phyloP scores from a whole-genome alignment of 352 stramenopile genomes.

The Phytophthora capsici region DNA sequence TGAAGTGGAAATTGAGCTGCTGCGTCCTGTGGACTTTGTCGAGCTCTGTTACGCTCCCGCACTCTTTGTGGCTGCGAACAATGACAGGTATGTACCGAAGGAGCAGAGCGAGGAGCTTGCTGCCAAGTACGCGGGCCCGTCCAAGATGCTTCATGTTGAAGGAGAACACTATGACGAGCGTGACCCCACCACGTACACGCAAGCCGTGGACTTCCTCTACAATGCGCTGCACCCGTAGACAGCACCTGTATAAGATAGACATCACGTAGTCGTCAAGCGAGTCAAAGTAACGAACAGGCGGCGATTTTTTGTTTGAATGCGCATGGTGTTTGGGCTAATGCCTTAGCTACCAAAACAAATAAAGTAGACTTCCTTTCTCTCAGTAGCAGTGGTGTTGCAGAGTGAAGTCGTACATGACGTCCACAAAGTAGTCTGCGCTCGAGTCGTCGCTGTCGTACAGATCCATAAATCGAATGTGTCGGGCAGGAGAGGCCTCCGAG shows the following conservation, averaged over 20 bases:
- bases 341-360: constrained; percentile 15
- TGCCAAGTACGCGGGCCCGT: constrained; percentile 62
- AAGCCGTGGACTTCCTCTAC: constrained; percentile 75
- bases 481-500: constrained; percentile 53
- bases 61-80: constrained; percentile 67
- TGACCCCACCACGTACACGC: constrained; percentile 47
- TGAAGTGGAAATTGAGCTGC: constrained; percentile 70
- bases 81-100: constrained; percentile 71
- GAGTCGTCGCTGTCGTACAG: constrained; percentile 61
- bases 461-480: constrained; percentile 70
- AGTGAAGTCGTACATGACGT: constrained; percentile 70
- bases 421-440: constrained; percentile 64
- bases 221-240: constrained; percentile 44
- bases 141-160: constrained; percentile 58
- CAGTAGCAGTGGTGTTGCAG: constrained; percentile 33
- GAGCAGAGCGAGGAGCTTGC: constrained; percentile 75
- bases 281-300: constrained; percentile 5
- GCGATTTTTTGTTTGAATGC: constrained; percentile 10
- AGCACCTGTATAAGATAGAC: constrained; percentile 16
- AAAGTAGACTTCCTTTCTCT: constrained; percentile 24
- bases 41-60: constrained; percentile 71
- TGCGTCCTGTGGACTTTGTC: constrained; percentile 79
- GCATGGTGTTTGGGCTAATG: constrained; percentile 8
- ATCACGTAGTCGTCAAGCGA: constrained; percentile 8
- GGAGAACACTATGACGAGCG: constrained; percentile 73